A percentile compares a stretch with the other conserved stretches of the same genome.
These are phyloP conservation scores for Panicum hallii DNA, from an alignment of 202 grass and related monocot genomes.

Conservation along the genomic window DNA sequence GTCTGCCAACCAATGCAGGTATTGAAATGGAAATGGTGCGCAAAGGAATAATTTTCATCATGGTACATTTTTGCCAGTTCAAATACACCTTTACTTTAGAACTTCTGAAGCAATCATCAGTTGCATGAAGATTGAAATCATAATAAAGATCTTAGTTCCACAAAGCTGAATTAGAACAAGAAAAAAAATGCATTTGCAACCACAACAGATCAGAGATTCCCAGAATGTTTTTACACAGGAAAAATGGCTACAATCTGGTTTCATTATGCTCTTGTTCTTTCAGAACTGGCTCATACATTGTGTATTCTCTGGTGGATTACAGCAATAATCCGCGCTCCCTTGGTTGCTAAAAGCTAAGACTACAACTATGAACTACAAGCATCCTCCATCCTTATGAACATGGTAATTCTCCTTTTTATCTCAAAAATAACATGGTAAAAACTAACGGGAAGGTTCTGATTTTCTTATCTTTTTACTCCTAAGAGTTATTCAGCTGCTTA, in stretches of 20 bases:
- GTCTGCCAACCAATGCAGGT: neutral
- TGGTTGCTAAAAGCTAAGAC: slow-evolving; percentile 40
- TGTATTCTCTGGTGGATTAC: slow-evolving; percentile 15
- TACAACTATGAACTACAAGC: slow-evolving; percentile 41
- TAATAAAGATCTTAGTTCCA: neutral
- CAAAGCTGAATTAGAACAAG: neutral
- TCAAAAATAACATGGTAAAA: slow-evolving; percentile 12
- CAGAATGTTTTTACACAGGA: slow-evolving; percentile 14
- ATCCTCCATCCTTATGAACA: slow-evolving; percentile 51
- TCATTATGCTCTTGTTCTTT: slow-evolving; percentile 32
- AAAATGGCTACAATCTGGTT: slow-evolving; percentile 2
- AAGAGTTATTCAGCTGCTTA: neutral
- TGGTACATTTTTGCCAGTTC: slow-evolving; percentile 1
- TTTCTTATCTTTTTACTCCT: slow-evolving; percentile 22
- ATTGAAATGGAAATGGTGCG: slow-evolving; percentile 9
- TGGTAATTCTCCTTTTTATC: neutral
- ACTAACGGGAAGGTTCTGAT: slow-evolving; percentile 1
- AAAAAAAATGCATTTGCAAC: neutral
- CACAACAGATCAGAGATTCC: neutral
- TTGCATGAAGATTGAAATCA: neutral
- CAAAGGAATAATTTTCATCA: neutral
- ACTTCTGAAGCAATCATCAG: neutral
- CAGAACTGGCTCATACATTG: slow-evolving; percentile 12
- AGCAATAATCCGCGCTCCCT: slow-evolving; percentile 11
- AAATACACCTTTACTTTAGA: slow-evolving; percentile 5